Evolutionary conservation across 176 grass and related monocot species (phyloP), one percentile per base, ranked within the genome.

Genomic region (Carex kokanica): DNA sequence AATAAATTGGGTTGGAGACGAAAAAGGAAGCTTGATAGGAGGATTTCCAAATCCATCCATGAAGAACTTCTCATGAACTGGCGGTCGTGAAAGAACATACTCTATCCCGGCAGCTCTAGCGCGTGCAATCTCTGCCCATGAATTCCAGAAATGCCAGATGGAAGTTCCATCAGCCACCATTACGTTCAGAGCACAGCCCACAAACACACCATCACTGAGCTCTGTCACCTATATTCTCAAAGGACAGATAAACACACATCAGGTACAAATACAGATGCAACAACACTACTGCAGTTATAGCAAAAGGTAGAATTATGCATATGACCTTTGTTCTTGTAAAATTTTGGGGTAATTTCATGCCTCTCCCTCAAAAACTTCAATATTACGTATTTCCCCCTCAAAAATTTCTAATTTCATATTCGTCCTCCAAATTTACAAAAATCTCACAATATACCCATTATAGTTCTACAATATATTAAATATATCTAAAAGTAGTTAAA

Each of bases 171-270:
- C 91, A 60, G 81, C 90, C 40, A 97, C 74, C 56, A 56, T 84
- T 78, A 91, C 84, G 59, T 88, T 97, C 83, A 88, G 86, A 14
- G 24, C 85, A 84, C 84, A 93, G 1, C 70, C 89, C 14, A 97
- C 0, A 74, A 93, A 97, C 60, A 97, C 59, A 11, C 89, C 91
- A 82, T 97, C 94, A 25, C 6, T n/a, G 38, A 97, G 91, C 8
- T 97, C 84, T 1, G 87, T 97, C 16, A 87, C 62, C 51, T 79
- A 17, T 49, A 40, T 40, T 68, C 15, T 68, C 64, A n/a, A 64
- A 38, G 31, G 29, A 40, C 16, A 68, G 36, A 55, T 2, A 29
- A 54, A 49, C 73, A 78, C 13, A 78, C 1, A 54, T 15, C 2
- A 54, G n/a, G 18, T 24, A 77, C 3, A 51, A 6, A 51, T 77